Conservation (phyloP, 1,284 basidiomycete species). For the Ustilago esculenta region DNA sequence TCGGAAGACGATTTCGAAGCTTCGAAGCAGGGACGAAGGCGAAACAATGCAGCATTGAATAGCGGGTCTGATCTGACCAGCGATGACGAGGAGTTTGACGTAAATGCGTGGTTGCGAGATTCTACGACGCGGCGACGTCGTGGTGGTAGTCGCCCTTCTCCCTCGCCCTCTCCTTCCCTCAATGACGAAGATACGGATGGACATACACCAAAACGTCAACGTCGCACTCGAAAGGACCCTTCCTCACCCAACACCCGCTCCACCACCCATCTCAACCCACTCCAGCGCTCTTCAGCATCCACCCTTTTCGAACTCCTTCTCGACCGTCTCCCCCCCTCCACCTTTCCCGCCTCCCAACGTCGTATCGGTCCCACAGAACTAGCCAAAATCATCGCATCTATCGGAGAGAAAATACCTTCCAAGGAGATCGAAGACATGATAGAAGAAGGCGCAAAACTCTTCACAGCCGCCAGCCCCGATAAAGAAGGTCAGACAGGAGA, state of each 20-base stretch:
- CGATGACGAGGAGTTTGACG: constrained; percentile 6
- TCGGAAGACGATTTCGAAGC: constrained; percentile 37
- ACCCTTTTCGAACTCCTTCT: constrained; percentile 26
- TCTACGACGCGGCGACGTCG: constrained; percentile 3
- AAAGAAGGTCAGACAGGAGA: background rate
- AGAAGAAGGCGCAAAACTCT: constrained; percentile 37
- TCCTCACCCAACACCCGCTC: constrained; percentile 7
- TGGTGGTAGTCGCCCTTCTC: background rate
- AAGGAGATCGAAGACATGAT: constrained; percentile 52
- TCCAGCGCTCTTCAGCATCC: constrained; percentile 18
- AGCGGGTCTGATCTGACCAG: constrained; percentile 23
- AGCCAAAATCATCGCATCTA: constrained; percentile 1
- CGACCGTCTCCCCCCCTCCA: constrained; percentile 19
- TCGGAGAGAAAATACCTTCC: constrained; percentile 37
- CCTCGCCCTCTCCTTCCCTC: constrained; percentile 2
- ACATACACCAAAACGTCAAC: constrained; percentile 6
- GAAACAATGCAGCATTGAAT: constrained; percentile 1
- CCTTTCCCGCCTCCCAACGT: constrained; percentile 12
- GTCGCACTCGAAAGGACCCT: constrained; percentile 6
- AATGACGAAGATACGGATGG: background rate
- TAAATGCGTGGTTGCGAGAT: constrained; percentile 1
- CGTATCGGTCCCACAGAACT: constrained; percentile 18
- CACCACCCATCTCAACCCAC: constrained; percentile 29
- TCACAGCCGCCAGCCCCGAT: constrained; percentile 25
- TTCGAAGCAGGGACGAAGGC: constrained; percentile 1